A percentile compares a stretch with the other conserved stretches of the same genome.
These are phyloP conservation scores for Backusella australiensis DNA, from an alignment of 192 early-diverging fungal species.

Conservation along the genomic window DNA sequence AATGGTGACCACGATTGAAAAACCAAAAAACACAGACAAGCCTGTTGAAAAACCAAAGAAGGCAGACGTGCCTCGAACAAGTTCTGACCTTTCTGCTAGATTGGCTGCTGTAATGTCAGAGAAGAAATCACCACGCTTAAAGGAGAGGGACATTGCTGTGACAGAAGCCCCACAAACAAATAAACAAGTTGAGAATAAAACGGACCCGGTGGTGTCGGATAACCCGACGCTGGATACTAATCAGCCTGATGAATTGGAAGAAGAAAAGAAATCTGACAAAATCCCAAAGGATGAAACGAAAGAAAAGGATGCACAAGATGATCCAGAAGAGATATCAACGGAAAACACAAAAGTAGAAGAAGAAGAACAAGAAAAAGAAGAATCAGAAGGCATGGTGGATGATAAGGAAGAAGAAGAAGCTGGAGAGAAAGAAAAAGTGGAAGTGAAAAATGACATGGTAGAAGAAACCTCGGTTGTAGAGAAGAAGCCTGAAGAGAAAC, in stretches of 20 bases:
- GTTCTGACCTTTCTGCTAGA: conserved; percentile 41
- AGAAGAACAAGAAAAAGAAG: background rate
- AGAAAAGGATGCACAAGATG: background rate
- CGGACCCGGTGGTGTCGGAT: background rate
- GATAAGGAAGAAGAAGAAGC: background rate
- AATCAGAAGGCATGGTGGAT: background rate
- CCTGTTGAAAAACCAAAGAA: background rate
- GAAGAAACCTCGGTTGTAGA: background rate
- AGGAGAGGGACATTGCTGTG: background rate
- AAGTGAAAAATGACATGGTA: background rate
- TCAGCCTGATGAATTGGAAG: background rate
- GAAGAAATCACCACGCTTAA: background rate
- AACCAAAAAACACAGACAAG: conserved; percentile 14
- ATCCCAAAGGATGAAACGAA: background rate
- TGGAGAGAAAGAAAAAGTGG: background rate
- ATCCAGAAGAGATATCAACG: background rate
- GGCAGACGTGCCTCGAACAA: conserved; percentile 29
- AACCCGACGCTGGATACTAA: background rate
- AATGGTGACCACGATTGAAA: conserved; percentile 41
- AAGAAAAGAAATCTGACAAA: background rate
- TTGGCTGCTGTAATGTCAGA: conserved; percentile 51
- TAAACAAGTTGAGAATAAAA: background rate
- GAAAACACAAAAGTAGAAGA: background rate
- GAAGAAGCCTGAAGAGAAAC: background rate
- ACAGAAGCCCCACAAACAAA: background rate